Percentiles rank a stretch among this genome's conserved stretches.
phyloP scores from a whole-genome alignment of 768 basidiomycete genomes.

The Pisolithus albus region DNA sequence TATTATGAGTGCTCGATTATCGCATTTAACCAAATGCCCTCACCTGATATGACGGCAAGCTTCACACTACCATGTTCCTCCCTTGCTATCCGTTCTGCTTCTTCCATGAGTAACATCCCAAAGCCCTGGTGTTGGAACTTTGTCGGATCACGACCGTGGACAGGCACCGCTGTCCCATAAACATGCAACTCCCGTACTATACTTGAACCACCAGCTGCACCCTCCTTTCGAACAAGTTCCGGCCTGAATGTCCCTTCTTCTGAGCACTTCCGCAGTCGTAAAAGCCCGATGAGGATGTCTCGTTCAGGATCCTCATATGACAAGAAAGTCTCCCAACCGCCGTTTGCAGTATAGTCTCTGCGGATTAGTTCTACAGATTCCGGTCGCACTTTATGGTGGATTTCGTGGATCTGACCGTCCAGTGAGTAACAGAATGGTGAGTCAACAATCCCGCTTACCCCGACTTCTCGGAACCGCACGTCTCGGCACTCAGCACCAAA shows the following conservation, averaged over 20 bases:
- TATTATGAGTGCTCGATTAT: conserved; percentile 1
- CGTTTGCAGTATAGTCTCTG: conserved; percentile 93
- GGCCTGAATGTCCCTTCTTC: conserved; percentile 96
- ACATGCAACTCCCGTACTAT: conserved; percentile 96
- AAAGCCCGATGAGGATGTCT: conserved; percentile 91
- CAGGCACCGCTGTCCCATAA: conserved; percentile 96
- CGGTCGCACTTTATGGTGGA: conserved; percentile 95
- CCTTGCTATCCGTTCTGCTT: conserved; percentile 94
- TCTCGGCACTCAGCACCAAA: conserved; percentile 97
- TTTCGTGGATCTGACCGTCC: conserved; percentile 80
- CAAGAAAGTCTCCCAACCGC: conserved; percentile 99
- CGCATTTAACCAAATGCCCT: conserved; percentile 18
- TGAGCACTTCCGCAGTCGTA: conserved; percentile 90
- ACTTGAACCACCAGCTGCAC: conserved; percentile 73
- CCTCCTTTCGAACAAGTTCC: conserved; percentile 69
- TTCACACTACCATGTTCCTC: conserved; percentile 97
- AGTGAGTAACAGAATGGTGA: neutral
- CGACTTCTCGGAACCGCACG: conserved; percentile 96
- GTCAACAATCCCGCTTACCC: conserved; percentile 46
- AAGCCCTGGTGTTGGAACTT: conserved; percentile 98
- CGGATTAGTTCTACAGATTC: conserved; percentile 93
- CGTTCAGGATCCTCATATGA: conserved; percentile 98
- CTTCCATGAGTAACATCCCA: conserved; percentile 96
- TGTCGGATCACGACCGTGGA: conserved; percentile 95
- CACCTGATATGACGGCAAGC: conserved; percentile 94